Base-by-base conservation (phyloP, 2,329 filamentous ascomycete genomes). In the Pseudocercospora vitis region DNA sequence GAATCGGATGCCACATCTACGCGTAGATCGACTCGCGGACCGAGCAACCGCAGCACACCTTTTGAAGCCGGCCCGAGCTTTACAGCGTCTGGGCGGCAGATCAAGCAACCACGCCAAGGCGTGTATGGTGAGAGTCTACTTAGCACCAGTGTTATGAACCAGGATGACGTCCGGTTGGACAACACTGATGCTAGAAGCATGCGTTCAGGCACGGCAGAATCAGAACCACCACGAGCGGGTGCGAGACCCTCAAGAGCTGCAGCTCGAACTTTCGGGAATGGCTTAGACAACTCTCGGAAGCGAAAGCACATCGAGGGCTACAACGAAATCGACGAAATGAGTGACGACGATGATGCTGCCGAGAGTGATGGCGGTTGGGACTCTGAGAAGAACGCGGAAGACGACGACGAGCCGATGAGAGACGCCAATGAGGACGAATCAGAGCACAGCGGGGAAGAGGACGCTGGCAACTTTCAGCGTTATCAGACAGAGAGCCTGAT, bases 61-160 rank as follows among this genome's bases (percentile, higher is more conserved):
- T 82, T 82, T 33, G 89, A 92, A 59, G 76, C 80, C 19, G 86
- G 72, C 76, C 88, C 79, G 46, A 80, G 78, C 9, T 80, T 84
- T 47, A 97, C 94, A 3, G 86, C 89, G 18, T 96, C 91, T 68
- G 94, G 94, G 18, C 84, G 94, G 18, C 90, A 96, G 68, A 85
- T 96, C 59, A 82, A 84, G 60, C 83, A 86, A 40, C 83, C 85
- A 7, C 78, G 78, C 42, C 72, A 71, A 3, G 82, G 87, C 24
- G 74, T 85, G 37, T 88, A 87, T 49, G 83, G 82, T 9, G 83
- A 86, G 57, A 75, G 75, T 19, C 72, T 86, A 53, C 74, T 85
- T 12, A 81, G 77, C 62, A 81, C 79, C 32, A 79, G 81, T 59
- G 70, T 69, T 56, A 73, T 66, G 52, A 74, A 71, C 24, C 52